Evolutionary conservation across 2,329 filamentous ascomycete genomes (phyloP).

Genomic region (Waltergamsia citrina): DNA sequence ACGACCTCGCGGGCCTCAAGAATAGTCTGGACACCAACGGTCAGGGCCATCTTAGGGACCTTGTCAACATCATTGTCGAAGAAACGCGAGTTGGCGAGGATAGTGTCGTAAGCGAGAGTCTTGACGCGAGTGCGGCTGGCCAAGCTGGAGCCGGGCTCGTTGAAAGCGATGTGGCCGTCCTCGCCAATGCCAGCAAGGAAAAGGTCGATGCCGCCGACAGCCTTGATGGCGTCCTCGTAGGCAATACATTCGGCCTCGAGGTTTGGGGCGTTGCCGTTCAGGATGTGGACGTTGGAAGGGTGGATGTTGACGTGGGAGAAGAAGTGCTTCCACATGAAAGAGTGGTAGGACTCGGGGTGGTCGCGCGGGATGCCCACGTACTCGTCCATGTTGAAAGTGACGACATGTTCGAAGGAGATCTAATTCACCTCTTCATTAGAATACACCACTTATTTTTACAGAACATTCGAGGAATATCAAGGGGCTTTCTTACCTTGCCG

Average conservation of each 20-base stretch:
- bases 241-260: constrained; percentile 67
- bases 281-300: constrained; percentile 74
- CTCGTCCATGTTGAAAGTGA: constrained; percentile 93
- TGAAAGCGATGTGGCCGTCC: constrained; percentile 85
- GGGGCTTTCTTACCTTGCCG: constrained; percentile 34
- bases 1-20: constrained; percentile 75
- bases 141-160: constrained; percentile 75
- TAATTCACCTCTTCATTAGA: constrained; percentile 19
- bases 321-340: constrained; percentile 90
- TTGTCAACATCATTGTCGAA: constrained; percentile 65
- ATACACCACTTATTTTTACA: too few relatives aligned
- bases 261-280: constrained; percentile 70
- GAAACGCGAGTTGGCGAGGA: constrained; percentile 77
- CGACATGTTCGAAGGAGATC: constrained; percentile 79
- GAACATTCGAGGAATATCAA: constrained; percentile 12
- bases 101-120: constrained; percentile 80
- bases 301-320: constrained; percentile 78
- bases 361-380: constrained; percentile 77
- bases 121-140: constrained; percentile 74
- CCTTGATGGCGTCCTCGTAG: constrained; percentile 71
- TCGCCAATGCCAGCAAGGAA: constrained; percentile 80
- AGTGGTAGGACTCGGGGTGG: constrained; percentile 80
- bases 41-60: constrained; percentile 75
- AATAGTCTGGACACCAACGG: constrained; percentile 76
- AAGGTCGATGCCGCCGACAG: constrained; percentile 70